Evolutionary conservation across 192 early-diverging fungal genomes (phyloP), one percentile per base, ranked within the genome.

Genomic region (Umbelopsis sp.): DNA sequence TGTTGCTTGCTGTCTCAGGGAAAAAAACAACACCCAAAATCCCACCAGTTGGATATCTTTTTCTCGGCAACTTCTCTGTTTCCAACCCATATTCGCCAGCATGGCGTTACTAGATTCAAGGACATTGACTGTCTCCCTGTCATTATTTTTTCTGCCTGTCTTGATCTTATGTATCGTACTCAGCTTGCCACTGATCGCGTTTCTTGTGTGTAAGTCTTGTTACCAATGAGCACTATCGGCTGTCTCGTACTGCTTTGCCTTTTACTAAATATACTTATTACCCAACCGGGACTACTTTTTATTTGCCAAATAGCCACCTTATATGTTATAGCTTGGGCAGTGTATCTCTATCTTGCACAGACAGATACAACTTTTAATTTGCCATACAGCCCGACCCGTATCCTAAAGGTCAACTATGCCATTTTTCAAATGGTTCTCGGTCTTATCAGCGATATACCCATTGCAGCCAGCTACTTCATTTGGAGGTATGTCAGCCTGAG

Each of bases 341-440:
- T 44, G 0, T 74, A 76, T 41, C 47, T 73, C 9, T 21, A 69
- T 20, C 22, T 47, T 27, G 81, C 76, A 3, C 81, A 80, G 49
- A 73, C 71, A 44, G 79, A 83, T 46, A 53, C 53, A 10, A 6
- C 46, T 49, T 77, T 80, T 65, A 74, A 78, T 53, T 46, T 83
- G 11, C 81, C 81, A 3, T 75, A 71, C 30, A 75, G 74, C 20
- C 81, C 81, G 1, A 47, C 55, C 18, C 69, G 76, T 33, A 66
- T 83, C 18, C 46, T 80, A 10, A 80, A 83, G 69, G 68, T 83
- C 23, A 80, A 83, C 55, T 69, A 73, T 20, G 52, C 49, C 21
- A 8, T 69, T 12, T 37, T 78, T 2, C 67, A 64, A 23, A 2
- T 66, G 37, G 8, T 80, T 11, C 67, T 70, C 23, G 46, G 71